Evolutionary conservation across 441 rosid genomes (phyloP).

Genomic region (Mallotus japonicus): DNA sequence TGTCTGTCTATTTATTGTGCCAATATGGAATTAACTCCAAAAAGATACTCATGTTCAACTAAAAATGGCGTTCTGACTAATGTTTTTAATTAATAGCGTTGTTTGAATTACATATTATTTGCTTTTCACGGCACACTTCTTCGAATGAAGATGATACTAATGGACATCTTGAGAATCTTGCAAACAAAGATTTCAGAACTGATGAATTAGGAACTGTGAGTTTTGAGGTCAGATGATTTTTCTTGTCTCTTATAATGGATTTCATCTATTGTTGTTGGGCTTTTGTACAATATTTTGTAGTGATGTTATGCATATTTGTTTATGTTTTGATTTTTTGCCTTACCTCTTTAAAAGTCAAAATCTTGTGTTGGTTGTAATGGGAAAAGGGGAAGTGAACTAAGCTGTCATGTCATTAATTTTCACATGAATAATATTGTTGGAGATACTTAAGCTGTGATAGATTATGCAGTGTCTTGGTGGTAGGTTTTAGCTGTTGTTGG

Average conservation of each 20-base stretch:
- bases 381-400: no score
- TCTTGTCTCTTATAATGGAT: not conserved
- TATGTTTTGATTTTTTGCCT: no score
- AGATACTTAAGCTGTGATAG: no score
- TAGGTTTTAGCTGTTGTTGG: no score
- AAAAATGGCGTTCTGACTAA: not conserved
- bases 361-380: no score
- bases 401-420: no score
- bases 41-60: not conserved
- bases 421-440: no score
- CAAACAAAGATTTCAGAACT: not conserved
- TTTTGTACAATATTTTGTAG: not conserved
- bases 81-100: no score
- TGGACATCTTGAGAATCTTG: not conserved
- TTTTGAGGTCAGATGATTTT: conserved; percentile 20
- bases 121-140: conserved; percentile 21
- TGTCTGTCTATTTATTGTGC: no score
- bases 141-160: conserved; percentile 4
- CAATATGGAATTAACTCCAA: no score
- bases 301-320: not conserved
- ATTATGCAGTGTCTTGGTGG: no score
- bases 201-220: conserved; percentile 10
- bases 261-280: not conserved
- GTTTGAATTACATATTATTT: not conserved
- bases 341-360: no score